Percentiles rank a stretch among this genome's conserved stretches.
These are phyloP conservation scores for Candida sp. DNA, from an alignment of 1,139 yeast genomes.

Conservation along the genomic window DNA sequence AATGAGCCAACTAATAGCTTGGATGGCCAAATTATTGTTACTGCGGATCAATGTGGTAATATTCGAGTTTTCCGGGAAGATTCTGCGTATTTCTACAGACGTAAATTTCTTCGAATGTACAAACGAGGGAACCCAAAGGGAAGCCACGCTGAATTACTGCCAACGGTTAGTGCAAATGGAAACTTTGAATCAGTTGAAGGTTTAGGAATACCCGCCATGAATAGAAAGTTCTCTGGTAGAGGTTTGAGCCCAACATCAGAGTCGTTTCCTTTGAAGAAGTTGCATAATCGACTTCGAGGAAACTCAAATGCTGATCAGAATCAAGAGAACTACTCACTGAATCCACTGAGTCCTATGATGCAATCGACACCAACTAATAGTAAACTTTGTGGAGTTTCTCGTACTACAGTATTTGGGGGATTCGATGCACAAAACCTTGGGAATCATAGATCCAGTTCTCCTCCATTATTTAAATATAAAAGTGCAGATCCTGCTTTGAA, in stretches of 20 bases:
- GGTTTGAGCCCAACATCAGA: constrained; percentile 5
- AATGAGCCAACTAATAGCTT: constrained; percentile 18
- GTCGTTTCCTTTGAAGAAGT: constrained; percentile 1
- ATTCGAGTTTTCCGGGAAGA: constrained; percentile 83
- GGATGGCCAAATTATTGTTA: constrained; percentile 57
- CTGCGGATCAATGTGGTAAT: constrained; percentile 72
- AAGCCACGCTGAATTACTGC: neutral
- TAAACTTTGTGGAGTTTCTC: neutral
- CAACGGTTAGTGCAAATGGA: neutral
- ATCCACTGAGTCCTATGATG: neutral
- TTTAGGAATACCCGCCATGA: neutral
- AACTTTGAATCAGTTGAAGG: neutral
- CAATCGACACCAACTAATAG: neutral
- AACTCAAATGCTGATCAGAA: neutral
- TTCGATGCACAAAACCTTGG: neutral
- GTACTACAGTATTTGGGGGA: neutral
- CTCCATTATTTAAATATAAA: neutral
- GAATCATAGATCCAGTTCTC: neutral
- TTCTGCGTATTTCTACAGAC: constrained; percentile 46
- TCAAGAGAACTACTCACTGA: neutral
- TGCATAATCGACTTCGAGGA: constrained; percentile 2
- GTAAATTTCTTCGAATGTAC: constrained; percentile 14
- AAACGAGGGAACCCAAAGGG: constrained; percentile 8
- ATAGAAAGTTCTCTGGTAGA: constrained; percentile 1
- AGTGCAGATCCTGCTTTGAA: neutral